Evolutionary conservation across 2,329 filamentous ascomycete genomes (phyloP), one percentile per base, ranked within the genome.

Genomic region (Fusarium scirpi): DNA sequence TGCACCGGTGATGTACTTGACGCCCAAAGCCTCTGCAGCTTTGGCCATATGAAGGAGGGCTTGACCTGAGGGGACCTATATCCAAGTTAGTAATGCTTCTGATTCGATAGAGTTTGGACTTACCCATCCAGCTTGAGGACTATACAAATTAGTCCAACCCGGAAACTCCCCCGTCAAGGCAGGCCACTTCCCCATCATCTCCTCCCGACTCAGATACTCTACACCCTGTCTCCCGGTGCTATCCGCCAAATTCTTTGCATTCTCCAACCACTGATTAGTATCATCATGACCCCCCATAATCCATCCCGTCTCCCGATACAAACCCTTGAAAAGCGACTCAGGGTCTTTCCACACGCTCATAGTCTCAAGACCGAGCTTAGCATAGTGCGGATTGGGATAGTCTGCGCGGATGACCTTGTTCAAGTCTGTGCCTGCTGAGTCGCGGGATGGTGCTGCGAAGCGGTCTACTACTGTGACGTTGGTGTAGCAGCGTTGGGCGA

Each of bases 321-420:
- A 66, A 18, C 72, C 72, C 32, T 61, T 61, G 54, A 80, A 79
- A 4, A 80, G 54, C 15, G 76, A 75, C 8, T 67, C 54, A 6
- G 64, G 64, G 24, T 74, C 68, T 48, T 76, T 74, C 78, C 78
- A 80, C 24, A 70, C 67, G 12, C 29, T 22, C 34, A 76, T 69
- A 7, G 78, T 77, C 54, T 80, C 78, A 20, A 78, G 71, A 1
- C 75, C 77, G 5, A 89, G 74, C 18, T 86, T 80, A 1, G 86
- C 85, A 66, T 90, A 89, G 67, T 86, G 87, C 0, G 81, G 80
- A 65, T 89, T 86, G 62, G 87, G 85, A 65, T 89, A 89, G 70
- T 89, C 86, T 9, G 84, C 86, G 5, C 87, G 83, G 54, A 90
- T 80, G 61, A 90, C 89, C 77, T 90, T 90, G 77, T 90, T 90